Evolutionary conservation across 805 yeast species (phyloP).

Genomic region (Saturnispora saitoi): DNA sequence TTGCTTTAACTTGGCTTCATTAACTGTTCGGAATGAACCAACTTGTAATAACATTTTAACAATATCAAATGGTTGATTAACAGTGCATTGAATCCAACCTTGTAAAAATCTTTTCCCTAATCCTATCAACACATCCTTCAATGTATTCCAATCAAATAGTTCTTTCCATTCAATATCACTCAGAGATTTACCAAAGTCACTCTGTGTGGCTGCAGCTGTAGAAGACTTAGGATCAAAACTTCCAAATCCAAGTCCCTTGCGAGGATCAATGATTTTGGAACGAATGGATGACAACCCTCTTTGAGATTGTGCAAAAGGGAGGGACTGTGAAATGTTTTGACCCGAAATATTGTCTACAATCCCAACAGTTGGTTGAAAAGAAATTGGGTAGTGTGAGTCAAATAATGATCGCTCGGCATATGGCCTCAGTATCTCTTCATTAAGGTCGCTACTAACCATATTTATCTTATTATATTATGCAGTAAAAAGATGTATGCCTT

Average conservation of each 20-base stretch:
- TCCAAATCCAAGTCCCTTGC: conserved; percentile 8
- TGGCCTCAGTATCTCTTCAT: conserved; percentile 26
- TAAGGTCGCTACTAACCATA: conserved; percentile 21
- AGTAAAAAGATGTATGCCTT: background rate
- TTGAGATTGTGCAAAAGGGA: conserved; percentile 21
- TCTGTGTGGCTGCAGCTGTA: background rate
- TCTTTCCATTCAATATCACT: conserved; percentile 56
- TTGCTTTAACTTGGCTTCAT: background rate
- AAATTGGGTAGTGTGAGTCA: conserved; percentile 28
- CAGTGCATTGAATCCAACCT: conserved; percentile 58
- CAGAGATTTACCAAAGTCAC: conserved; percentile 8
- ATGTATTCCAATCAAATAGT: conserved; percentile 50
- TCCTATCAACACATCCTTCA: conserved; percentile 48
- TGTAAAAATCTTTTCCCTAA: conserved; percentile 53
- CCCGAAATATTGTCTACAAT: conserved; percentile 29
- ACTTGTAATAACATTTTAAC: conserved; percentile 72
- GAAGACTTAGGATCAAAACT: conserved; percentile 12
- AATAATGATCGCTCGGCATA: conserved; percentile 27
- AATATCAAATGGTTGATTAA: conserved; percentile 86
- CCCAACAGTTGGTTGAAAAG: conserved; percentile 28
- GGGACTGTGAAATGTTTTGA: conserved; percentile 26
- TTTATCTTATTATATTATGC: background rate
- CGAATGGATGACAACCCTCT: conserved; percentile 5
- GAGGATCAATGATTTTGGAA: background rate
- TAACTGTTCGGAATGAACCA: conserved; percentile 44